Percentiles rank a stretch among this genome's conserved stretches.
Conservation (phyloP, 331 rosid species). For the Quercus lobata region DNA sequence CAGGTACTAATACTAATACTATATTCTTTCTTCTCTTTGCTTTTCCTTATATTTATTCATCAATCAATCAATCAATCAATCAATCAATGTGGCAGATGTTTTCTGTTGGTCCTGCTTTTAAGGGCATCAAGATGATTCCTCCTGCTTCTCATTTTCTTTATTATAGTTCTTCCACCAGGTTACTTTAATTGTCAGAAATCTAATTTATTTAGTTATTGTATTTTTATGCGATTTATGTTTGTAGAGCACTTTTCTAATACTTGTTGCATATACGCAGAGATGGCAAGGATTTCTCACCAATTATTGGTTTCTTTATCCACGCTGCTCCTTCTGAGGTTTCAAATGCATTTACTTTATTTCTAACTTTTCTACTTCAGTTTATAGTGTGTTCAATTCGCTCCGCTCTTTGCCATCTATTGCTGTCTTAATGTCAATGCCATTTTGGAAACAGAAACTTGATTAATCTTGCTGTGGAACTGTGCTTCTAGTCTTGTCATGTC, state of each 20-base stretch:
- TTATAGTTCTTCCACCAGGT: constrained; percentile 86
- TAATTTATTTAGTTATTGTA: background rate
- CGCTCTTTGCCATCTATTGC: no score
- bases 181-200: background rate
- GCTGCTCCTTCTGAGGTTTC: no score
- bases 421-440: no score
- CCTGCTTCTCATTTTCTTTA: constrained; percentile 82
- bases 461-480: no score
- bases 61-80: background rate
- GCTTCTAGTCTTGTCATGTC: no score
- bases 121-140: constrained; percentile 92
- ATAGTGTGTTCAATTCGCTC: no score
- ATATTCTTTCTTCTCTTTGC: no score
- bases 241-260: background rate
- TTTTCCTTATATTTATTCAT: background rate
- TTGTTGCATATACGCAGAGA: constrained; percentile 42
- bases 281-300: constrained; percentile 78
- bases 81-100: constrained; percentile 40
- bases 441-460: no score
- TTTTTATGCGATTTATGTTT: background rate
- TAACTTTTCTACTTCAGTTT: constrained; percentile 19
- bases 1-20: constrained; percentile 26
- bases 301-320: constrained; percentile 57
- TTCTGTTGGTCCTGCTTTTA: constrained; percentile 74
- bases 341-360: constrained; percentile 14